Conservation (phyloP, 140 eudicot species). For the Ambrosia hybrid region DNA sequence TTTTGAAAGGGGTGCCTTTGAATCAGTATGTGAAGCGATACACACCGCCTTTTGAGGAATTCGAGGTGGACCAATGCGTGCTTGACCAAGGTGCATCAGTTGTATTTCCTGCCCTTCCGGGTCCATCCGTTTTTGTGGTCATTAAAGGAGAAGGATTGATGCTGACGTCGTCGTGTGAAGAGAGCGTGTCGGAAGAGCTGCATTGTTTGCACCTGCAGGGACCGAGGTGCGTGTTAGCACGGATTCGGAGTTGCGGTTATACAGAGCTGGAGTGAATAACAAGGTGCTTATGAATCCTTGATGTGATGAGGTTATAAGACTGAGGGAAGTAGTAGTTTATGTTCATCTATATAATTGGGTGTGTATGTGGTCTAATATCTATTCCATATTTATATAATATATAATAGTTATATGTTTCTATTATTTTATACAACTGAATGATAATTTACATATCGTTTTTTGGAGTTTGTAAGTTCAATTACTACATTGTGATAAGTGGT, state of each 20-base stretch:
- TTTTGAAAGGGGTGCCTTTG: conserved; percentile 50
- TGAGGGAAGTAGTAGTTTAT: not conserved
- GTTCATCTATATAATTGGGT: conserved; percentile 7
- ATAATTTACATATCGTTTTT: conserved; percentile 2
- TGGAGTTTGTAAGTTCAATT: not conserved
- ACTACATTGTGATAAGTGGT: too few relatives aligned
- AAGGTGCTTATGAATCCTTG: conserved; percentile 37
- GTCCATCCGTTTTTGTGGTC: conserved; percentile 72
- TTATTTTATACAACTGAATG: conserved; percentile 6
- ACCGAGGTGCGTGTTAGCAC: conserved; percentile 38
- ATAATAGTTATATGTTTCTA: conserved; percentile 5
- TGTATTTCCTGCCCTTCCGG: conserved; percentile 52
- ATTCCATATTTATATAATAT: conserved; percentile 9
- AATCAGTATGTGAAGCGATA: conserved; percentile 56
- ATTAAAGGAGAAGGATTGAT: conserved; percentile 62
- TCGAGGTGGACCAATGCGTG: conserved; percentile 80
- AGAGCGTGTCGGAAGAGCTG: conserved; percentile 49
- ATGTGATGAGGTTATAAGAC: not conserved
- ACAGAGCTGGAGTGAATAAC: conserved; percentile 78
- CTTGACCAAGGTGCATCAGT: conserved; percentile 45
- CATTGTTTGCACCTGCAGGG: conserved; percentile 68
- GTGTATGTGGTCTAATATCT: conserved; percentile 18
- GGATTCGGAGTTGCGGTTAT: conserved; percentile 41
- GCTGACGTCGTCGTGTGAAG: conserved; percentile 31
- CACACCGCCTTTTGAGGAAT: conserved; percentile 85